These are phyloP conservation scores for Clavariopsis aquatica DNA, from an alignment of 495 filamentous ascomycete species.

Conservation along the genomic window DNA sequence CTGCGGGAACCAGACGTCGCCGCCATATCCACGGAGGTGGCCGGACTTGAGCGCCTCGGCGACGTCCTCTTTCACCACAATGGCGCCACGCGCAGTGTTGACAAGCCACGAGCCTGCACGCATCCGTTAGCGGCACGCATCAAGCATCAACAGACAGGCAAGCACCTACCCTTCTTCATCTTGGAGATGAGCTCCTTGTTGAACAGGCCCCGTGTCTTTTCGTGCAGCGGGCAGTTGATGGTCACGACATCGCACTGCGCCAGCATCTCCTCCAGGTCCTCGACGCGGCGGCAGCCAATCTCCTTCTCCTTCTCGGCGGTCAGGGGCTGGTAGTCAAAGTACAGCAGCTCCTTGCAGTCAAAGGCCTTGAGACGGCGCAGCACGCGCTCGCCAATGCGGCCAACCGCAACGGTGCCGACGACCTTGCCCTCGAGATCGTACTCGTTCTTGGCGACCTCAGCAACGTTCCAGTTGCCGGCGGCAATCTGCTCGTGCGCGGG, in stretches of 20 bases:
- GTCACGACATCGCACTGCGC: slow-evolving; percentile 96
- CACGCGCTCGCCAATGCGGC: slow-evolving; percentile 97
- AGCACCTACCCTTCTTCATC: slow-evolving; percentile 87
- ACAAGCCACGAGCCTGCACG: slow-evolving; percentile 85
- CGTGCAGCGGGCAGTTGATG: slow-evolving; percentile 98
- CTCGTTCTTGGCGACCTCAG: slow-evolving; percentile 94
- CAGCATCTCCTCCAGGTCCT: slow-evolving; percentile 89
- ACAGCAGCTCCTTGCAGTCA: slow-evolving; percentile 99
- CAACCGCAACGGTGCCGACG: slow-evolving; percentile 95
- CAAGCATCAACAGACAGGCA: background rate
- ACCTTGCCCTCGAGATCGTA: slow-evolving; percentile 97
- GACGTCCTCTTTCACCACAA: slow-evolving; percentile 99
- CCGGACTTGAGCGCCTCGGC: slow-evolving; percentile 89
- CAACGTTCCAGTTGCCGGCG: slow-evolving; percentile 90
- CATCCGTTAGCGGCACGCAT: slow-evolving; percentile 7
- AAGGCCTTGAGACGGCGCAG: slow-evolving; percentile 92
- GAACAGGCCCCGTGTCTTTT: slow-evolving; percentile 94
- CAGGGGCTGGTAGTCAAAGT: slow-evolving; percentile 99
- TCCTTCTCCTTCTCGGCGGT: slow-evolving; percentile 84
- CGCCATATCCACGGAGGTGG: slow-evolving; percentile 95
- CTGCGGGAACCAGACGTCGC: slow-evolving; percentile 92
- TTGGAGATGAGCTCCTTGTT: slow-evolving; percentile 99
- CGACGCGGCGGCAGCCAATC: slow-evolving; percentile 90
- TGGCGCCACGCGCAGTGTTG: slow-evolving; percentile 98
- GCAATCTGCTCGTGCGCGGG: slow-evolving; percentile 93